Percentiles rank a stretch among this genome's conserved stretches.
Conservation (phyloP, 2,329 filamentous ascomycete species). For the Bipolaris gigantea region DNA sequence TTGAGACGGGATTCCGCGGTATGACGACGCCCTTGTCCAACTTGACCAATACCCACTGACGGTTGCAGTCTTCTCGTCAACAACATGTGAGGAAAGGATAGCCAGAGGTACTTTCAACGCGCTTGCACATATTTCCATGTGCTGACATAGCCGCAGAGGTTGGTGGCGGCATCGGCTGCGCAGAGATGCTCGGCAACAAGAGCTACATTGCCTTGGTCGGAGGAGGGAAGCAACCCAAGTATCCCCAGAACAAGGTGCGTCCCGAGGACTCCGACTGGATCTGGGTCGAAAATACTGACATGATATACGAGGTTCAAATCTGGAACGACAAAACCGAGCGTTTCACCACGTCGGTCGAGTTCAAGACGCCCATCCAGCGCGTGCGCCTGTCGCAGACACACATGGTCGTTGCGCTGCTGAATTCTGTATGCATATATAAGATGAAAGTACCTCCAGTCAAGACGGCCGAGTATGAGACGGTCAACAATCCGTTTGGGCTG, state of each 20-base stretch:
- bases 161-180: conserved; percentile 73
- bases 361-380: conserved; percentile 77
- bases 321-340: conserved; percentile 87
- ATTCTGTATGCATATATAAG: conserved; percentile 78
- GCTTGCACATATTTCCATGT: neutral
- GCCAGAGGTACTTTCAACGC: conserved; percentile 29
- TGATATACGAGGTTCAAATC: conserved; percentile 66
- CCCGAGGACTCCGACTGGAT: conserved; percentile 32
- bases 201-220: conserved; percentile 90
- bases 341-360: conserved; percentile 74
- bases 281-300: conserved; percentile 32
- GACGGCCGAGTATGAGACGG: conserved; percentile 78
- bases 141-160: conserved; percentile 33
- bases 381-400: conserved; percentile 75
- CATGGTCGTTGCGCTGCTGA: conserved; percentile 79
- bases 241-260: conserved; percentile 77
- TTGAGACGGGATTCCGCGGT: conserved; percentile 86
- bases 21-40: conserved; percentile 40
- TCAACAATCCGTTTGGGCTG: conserved; percentile 79
- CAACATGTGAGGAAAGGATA: conserved; percentile 35
- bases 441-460: conserved; percentile 74
- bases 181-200: conserved; percentile 82
- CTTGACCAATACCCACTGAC: conserved; percentile 14
- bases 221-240: conserved; percentile 82
- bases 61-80: conserved; percentile 35